Conservation (phyloP, 352 stramenopile species). For the Phytophthora pini region DNA sequence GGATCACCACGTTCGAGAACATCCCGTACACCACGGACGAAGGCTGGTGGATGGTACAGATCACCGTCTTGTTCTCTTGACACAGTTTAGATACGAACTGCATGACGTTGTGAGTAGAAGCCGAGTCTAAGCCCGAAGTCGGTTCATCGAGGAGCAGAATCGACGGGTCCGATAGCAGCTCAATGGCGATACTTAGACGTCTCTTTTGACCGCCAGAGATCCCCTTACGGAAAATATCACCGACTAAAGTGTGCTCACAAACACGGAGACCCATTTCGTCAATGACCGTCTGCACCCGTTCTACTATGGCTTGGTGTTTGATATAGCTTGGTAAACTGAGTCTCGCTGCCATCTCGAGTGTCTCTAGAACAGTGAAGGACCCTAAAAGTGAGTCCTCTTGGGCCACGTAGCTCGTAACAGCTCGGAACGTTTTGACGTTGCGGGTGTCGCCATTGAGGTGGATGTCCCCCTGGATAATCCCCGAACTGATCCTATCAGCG, state of each 20-base stretch:
- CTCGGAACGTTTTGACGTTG: constrained; percentile 44
- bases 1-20: constrained; percentile 70
- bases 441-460: constrained; percentile 52
- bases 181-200: constrained; percentile 92
- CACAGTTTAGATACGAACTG: constrained; percentile 57
- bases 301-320: constrained; percentile 41
- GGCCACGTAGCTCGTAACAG: constrained; percentile 64
- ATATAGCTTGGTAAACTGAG: constrained; percentile 55
- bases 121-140: constrained; percentile 92
- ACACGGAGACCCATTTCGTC: constrained; percentile 70
- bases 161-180: constrained; percentile 94
- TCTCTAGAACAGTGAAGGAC: constrained; percentile 75
- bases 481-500: constrained; percentile 44
- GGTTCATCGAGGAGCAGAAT: constrained; percentile 96
- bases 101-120: constrained; percentile 90
- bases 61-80: constrained; percentile 73
- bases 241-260: constrained; percentile 68
- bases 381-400: constrained; percentile 65
- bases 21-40: constrained; percentile 66
- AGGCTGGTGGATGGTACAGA: constrained; percentile 89
- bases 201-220: constrained; percentile 91
- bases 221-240: constrained; percentile 85
- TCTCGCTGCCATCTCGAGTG: constrained; percentile 63
- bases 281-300: constrained; percentile 64
- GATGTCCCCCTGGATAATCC: constrained; percentile 47